A percentile compares a stretch with the other conserved stretches of the same genome.
Conservation (phyloP, 2,329 filamentous ascomycete species). For the Aotearoamyces nothofagi region DNA sequence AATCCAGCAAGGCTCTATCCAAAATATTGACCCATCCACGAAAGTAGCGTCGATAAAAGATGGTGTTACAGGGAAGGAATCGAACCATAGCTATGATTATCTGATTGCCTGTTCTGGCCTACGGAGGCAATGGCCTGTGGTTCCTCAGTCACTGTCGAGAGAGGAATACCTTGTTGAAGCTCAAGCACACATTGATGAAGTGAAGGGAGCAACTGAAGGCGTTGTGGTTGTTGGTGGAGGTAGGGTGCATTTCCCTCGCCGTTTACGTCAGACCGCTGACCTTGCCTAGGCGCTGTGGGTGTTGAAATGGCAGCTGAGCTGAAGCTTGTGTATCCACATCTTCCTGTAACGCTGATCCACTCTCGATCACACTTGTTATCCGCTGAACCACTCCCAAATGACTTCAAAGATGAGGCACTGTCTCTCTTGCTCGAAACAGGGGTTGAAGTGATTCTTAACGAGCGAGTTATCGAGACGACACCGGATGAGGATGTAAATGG, state of each 20-base stretch:
- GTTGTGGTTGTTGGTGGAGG: conserved; percentile 63
- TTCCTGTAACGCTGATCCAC: conserved; percentile 60
- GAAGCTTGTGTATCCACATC: conserved; percentile 47
- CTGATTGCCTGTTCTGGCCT: conserved; percentile 60
- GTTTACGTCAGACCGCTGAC: neutral
- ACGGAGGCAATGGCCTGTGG: conserved; percentile 54
- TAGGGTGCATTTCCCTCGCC: no score
- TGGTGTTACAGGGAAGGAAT: no score
- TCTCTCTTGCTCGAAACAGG: conserved; percentile 43
- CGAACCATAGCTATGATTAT: no score
- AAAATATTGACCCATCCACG: no score
- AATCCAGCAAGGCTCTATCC: no score
- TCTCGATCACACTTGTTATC: conserved; percentile 57
- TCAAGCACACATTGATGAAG: conserved; percentile 38
- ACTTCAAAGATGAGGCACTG: conserved; percentile 47
- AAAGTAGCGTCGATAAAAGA: no score
- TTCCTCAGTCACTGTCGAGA: conserved; percentile 48
- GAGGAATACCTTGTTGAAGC: conserved; percentile 50
- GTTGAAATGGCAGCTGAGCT: conserved; percentile 73
- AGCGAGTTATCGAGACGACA: conserved; percentile 39
- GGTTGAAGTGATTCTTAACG: conserved; percentile 48
- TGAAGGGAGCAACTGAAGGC: conserved; percentile 33
- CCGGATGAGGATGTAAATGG: conserved; percentile 30
- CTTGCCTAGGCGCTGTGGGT: conserved; percentile 49
- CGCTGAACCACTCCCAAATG: conserved; percentile 54